Percentiles rank a stretch among this genome's conserved stretches.
phyloP scores from a whole-genome alignment of 352 stramenopile species.

The Phytophthora hybrid region DNA sequence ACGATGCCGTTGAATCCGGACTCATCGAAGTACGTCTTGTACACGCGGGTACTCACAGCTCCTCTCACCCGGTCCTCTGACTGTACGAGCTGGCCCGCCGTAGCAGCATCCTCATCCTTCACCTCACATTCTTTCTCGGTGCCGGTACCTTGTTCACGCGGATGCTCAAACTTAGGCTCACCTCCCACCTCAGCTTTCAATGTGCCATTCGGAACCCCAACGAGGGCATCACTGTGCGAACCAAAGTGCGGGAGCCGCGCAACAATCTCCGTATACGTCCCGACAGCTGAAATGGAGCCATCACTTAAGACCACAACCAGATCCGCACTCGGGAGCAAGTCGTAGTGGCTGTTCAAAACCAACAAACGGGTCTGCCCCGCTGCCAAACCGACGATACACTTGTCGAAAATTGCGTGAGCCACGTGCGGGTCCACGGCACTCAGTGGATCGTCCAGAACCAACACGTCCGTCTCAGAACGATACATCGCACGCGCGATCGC shows the following conservation, averaged over 20 bases:
- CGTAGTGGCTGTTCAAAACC: constrained; percentile 94
- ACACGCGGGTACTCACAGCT: constrained; percentile 36
- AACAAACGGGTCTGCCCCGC: constrained; percentile 82
- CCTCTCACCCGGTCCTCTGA: constrained; percentile 43
- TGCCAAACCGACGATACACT: constrained; percentile 81
- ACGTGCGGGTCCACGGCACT: constrained; percentile 96
- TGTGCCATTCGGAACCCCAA: too few species aligned
- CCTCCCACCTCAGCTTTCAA: too few species aligned
- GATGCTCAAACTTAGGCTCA: too few species aligned
- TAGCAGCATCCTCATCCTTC: neutral
- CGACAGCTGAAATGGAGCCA: constrained; percentile 71
- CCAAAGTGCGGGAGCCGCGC: constrained; percentile 37
- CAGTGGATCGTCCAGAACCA: constrained; percentile 95
- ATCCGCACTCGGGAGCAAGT: constrained; percentile 74
- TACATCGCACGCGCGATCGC: constrained; percentile 93
- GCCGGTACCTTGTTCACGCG: too few species aligned
- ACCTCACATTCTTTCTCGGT: neutral
- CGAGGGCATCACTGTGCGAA: neutral
- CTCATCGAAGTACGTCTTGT: constrained; percentile 47
- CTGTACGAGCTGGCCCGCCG: constrained; percentile 26
- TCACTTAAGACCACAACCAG: constrained; percentile 58
- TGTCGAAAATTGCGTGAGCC: constrained; percentile 90
- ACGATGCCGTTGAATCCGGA: constrained; percentile 35
- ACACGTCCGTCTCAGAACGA: constrained; percentile 81
- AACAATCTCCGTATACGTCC: constrained; percentile 78